Base-by-base conservation (phyloP, 164 flowering plant species). In the Houttuynia cordata region DNA sequence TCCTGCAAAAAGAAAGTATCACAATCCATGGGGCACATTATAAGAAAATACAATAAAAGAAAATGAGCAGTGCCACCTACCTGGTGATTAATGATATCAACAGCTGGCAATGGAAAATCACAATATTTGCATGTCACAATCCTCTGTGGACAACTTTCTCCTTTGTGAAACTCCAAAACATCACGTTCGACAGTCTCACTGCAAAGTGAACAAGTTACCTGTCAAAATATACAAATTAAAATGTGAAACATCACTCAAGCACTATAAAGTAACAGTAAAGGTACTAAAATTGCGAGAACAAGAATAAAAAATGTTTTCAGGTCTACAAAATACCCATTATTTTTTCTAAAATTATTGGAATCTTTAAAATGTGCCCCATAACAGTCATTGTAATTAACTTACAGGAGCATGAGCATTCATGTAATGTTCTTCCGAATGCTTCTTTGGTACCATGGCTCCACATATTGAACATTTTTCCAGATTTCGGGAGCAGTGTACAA, bases 51-150 rank as follows among this genome's bases (percentile, higher is more conserved):
- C 17, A 17, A 45, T 45, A 12, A 12, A 12, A 45, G 17, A 12
- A 12, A 7, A 45, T 45, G 0, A 45, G n/a, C 8, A 12, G 8
- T 24, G 68, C 10, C 67, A 30, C 52, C 37, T 65, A 88, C 98
- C 96, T 92, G 98, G 81, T 92, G 98, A 73, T 87, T 82, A 58
- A 78, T 63, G 24, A 92, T 79, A 76, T 92, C 96, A 67, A 86
- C 67, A 24, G 93, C 98, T 60, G 96, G 96, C 78, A 88, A 71
- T 40, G 98, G 98, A 63, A 92, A 89, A 74, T 92, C 96, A 61
- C 98, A 92, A 68, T 77, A 92, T 65, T 85, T 93, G 62, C 98
- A 92, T 20, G 91, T 89, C 58, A 83, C 93, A 59, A 89, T 89
- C 74, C 98, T 80, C 54, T 74, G 88, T 25, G 93, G 96, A 68